Conservation (phyloP, 768 basidiomycete species). For the Naematelia encephala region DNA sequence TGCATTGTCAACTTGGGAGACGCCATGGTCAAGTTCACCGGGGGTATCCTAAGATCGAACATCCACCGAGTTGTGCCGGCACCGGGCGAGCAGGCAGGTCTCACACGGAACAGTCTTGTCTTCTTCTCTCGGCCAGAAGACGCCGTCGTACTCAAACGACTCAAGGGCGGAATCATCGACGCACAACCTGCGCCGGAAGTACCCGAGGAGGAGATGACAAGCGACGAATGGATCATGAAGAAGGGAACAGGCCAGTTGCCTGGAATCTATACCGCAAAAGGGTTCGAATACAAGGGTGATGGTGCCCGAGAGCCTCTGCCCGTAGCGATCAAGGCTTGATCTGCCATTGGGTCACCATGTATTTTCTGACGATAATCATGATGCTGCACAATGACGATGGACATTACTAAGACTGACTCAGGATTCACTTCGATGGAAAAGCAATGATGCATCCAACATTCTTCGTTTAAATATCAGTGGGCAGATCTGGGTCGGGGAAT, state of each 20-base stretch:
- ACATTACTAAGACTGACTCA: no score
- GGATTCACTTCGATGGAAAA: no score
- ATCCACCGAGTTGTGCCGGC: conserved; percentile 61
- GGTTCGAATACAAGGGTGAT: no score
- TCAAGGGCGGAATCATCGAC: conserved; percentile 54
- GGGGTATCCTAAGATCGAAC: conserved; percentile 64
- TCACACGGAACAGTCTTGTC: conserved; percentile 65
- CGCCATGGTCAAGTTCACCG: conserved; percentile 62
- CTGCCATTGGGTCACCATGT: no score
- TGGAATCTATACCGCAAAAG: conserved; percentile 21
- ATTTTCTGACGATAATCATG: no score
- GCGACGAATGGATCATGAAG: conserved; percentile 27
- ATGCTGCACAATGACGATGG: no score
- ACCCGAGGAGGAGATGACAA: conserved; percentile 19
- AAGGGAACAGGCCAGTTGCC: conserved; percentile 17
- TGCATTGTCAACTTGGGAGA: conserved; percentile 66
- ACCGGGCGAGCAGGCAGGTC: conserved; percentile 58
- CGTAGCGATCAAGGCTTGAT: no score
- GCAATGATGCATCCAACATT: no score
- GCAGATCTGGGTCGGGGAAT: conserved; percentile 36
- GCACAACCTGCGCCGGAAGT: conserved; percentile 33
- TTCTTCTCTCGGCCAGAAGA: conserved; percentile 67
- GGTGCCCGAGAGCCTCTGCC: no score
- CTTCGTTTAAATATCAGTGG: no score
- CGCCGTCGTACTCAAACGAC: conserved; percentile 56